Percentiles rank a stretch among this genome's conserved stretches.
Evolutionary conservation across 2,329 filamentous ascomycete genomes (phyloP).

Genomic region (Trichoderma breve): DNA sequence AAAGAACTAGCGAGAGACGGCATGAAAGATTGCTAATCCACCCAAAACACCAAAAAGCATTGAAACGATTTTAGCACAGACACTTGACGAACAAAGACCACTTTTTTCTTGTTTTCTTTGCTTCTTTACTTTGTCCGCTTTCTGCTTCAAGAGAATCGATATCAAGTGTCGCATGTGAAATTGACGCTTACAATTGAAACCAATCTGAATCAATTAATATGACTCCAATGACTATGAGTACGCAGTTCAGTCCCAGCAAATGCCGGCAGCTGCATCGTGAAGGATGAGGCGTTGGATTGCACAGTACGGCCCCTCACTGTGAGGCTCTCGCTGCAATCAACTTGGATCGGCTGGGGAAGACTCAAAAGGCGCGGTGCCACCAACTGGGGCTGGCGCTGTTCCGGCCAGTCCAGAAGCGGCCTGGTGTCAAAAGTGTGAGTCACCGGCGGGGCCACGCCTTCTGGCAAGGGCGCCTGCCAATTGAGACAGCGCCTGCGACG

Average conservation of each 20-base stretch:
- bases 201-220: background rate
- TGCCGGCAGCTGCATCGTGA: background rate
- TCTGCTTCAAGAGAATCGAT: background rate
- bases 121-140: background rate
- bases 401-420: conserved; percentile 32
- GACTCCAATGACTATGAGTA: background rate
- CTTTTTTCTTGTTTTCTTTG: background rate
- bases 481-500: background rate
- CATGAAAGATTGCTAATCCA: conserved; percentile 5
- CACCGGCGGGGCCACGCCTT: conserved; percentile 32
- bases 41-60: background rate
- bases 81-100: background rate
- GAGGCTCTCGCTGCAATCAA: background rate
- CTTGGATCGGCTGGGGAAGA: conserved; percentile 13
- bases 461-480: conserved; percentile 27
- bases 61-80: background rate
- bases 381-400: conserved; percentile 19
- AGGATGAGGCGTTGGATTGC: background rate
- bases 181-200: background rate
- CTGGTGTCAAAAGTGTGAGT: conserved; percentile 36
- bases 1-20: background rate
- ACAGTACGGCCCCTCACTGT: background rate
- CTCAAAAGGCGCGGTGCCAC: conserved; percentile 15
- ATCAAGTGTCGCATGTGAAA: background rate
- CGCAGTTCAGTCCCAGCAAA: background rate